Evolutionary conservation across 108 stramenopile species (phyloP), one percentile per base, ranked within the genome.

Genomic region (Pseudonitzschia multiseries): DNA sequence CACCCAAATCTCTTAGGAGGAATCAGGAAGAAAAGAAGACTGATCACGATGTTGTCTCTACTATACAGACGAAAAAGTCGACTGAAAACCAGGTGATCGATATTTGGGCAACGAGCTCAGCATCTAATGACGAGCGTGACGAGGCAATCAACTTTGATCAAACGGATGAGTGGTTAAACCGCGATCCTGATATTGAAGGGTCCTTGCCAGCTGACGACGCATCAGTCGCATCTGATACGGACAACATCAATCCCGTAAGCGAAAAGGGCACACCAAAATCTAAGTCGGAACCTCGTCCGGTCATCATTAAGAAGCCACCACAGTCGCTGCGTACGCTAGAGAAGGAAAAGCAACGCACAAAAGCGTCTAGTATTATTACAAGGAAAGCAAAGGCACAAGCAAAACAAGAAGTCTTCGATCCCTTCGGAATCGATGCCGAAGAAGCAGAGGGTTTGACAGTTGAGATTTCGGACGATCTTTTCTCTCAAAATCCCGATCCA

Each of bases 331-430:
- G 21, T 24, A 8, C 54, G 2, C n/a, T 26, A 26, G 54, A 56
- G 26, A 56, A 56, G 54, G 24, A 56, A 56, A 21, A 6, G 54
- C 54, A 56, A 24, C 54, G 54, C 5, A 10, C n/a, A 26, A 56
- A 56, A 56, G 54, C 54, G 5, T 36, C n/a, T 2, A 62, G 14
- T 15, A 40, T 31, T 40, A 10, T 31, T 40, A 10, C 29, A n/a
- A 40, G 13, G 32, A 40, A 62, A 28, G 33, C 26, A 14, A 29
- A 62, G 32, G 46, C 44, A 32, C 60, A 62, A 14, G 21, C 46
- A 20, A 54, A 73, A 27, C 48, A 73, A 22, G 73, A 54, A 27
- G 74, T 68, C 15, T 75, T 75, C 41, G 74, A 75, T 68, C 74
- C 74, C 1, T 75, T 75, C 28, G 66, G 53, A 27, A 53, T 41